Conservation (phyloP, 2,329 filamentous ascomycete genomes). For the Venturia pyrina region DNA sequence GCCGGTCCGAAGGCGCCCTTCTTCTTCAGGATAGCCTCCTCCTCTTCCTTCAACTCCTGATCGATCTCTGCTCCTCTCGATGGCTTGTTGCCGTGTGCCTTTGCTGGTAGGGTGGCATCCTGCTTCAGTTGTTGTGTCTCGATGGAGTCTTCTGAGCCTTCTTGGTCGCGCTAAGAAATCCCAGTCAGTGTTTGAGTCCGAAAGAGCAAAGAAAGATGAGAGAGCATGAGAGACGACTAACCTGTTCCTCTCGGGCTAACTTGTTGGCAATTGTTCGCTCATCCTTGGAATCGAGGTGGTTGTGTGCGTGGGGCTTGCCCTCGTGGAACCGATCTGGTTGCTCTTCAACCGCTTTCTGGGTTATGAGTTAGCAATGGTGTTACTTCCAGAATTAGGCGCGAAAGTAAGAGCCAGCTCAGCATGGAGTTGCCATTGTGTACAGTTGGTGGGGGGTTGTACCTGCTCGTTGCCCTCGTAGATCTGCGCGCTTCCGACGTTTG, state of each 20-base stretch:
- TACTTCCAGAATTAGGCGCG: no score
- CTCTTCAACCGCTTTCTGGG: slow-evolving; percentile 18
- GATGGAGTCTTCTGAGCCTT: slow-evolving; percentile 59
- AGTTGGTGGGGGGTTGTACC: slow-evolving; percentile 19
- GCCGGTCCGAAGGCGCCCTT: slow-evolving; percentile 39
- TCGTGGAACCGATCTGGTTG: slow-evolving; percentile 56
- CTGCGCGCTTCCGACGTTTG: slow-evolving; percentile 54
- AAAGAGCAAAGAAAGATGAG: slow-evolving; percentile 28
- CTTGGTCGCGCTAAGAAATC: slow-evolving; percentile 15
- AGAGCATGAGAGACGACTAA: slow-evolving; percentile 22
- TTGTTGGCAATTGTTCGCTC: slow-evolving; percentile 63
- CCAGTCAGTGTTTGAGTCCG: slow-evolving; percentile 16
- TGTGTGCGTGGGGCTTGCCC: slow-evolving; percentile 60
- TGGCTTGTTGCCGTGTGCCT: slow-evolving; percentile 61
- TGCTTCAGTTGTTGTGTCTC: slow-evolving; percentile 29
- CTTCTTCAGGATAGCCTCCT: slow-evolving; percentile 52
- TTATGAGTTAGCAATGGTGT: not conserved
- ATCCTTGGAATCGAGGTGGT: slow-evolving; percentile 63
- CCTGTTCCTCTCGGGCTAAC: slow-evolving; percentile 51
- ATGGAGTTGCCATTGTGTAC: no score
- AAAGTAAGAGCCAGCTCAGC: no score
- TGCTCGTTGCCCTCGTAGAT: slow-evolving; percentile 74
- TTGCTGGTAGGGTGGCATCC: slow-evolving; percentile 45
- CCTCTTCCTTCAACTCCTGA: slow-evolving; percentile 56
- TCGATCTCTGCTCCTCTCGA: slow-evolving; percentile 64